These are phyloP conservation scores for Arachnopeziza araneosa DNA, from an alignment of 2,329 filamentous ascomycete species.

Conservation along the genomic window DNA sequence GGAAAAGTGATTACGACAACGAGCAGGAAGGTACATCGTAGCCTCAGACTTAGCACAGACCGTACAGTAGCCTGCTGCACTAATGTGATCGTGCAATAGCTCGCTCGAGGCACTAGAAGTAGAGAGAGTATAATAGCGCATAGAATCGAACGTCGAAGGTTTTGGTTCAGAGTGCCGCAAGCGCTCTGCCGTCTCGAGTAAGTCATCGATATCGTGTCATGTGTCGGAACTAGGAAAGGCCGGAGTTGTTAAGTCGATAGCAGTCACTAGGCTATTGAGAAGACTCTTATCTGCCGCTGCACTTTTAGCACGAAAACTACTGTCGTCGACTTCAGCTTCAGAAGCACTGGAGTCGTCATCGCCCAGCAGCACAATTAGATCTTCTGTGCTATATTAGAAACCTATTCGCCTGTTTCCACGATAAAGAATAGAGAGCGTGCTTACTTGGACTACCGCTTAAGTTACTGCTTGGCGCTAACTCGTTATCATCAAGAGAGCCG, in stretches of 20 bases:
- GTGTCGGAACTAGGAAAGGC: slow-evolving; percentile 14
- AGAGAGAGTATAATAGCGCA: slow-evolving; percentile 9
- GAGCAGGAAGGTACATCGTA: slow-evolving; percentile 8
- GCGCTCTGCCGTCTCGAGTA: slow-evolving; percentile 11
- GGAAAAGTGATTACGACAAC: slow-evolving; percentile 8
- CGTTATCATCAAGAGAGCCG: slow-evolving; percentile 6
- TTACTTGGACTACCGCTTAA: slow-evolving; percentile 10
- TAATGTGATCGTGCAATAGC: slow-evolving; percentile 15
- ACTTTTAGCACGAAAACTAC: slow-evolving; percentile 12
- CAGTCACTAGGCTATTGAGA: slow-evolving; percentile 11
- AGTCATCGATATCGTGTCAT: slow-evolving; percentile 21
- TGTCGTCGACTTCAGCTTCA: slow-evolving; percentile 12
- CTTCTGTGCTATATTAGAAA: slow-evolving; percentile 14
- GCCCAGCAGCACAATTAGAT: slow-evolving; percentile 15
- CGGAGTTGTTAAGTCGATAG: slow-evolving; percentile 15
- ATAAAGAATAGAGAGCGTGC: too few relatives aligned
- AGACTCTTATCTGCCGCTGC: slow-evolving; percentile 1
- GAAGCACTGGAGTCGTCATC: slow-evolving; percentile 12
- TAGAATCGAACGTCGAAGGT: slow-evolving; percentile 8
- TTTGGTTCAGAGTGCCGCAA: slow-evolving; percentile 11
- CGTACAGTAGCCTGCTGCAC: slow-evolving; percentile 7
- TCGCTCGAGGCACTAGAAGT: slow-evolving; percentile 13
- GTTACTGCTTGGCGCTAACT: slow-evolving; percentile 11
- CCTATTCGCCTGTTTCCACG: not conserved
- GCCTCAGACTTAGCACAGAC: slow-evolving; percentile 11